A percentile compares a stretch with the other conserved stretches of the same genome.
Conservation (phyloP, 176 grass and related monocot genomes). For the Carex myosuroides region DNA sequence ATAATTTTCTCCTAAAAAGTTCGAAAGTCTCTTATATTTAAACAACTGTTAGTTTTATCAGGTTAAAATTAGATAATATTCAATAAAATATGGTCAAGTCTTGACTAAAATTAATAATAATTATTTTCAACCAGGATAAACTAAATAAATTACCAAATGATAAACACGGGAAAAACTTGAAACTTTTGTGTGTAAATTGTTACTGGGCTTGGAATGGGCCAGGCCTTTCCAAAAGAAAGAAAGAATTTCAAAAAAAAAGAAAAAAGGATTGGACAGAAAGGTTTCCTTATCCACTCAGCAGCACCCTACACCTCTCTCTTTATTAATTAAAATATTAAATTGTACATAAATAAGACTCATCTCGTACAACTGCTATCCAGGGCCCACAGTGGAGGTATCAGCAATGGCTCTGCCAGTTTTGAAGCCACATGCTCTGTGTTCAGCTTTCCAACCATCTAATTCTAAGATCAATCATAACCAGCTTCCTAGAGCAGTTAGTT, state of each 20-base stretch:
- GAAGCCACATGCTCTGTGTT: conserved; percentile 32
- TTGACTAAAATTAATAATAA: not conserved
- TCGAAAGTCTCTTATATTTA: not conserved
- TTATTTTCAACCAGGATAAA: no score
- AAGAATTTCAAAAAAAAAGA: not conserved
- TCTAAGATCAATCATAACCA: conserved; percentile 4
- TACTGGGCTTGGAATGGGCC: not conserved
- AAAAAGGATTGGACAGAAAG: conserved; percentile 27
- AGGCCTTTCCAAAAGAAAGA: not conserved
- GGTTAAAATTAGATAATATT: not conserved
- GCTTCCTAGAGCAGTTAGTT: conserved; percentile 17
- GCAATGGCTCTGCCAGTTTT: conserved; percentile 51
- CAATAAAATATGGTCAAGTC: not conserved
- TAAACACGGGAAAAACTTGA: no score
- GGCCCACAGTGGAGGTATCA: conserved; percentile 11
- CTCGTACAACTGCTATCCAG: not conserved
- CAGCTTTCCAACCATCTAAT: conserved; percentile 27
- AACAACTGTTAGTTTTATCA: not conserved
- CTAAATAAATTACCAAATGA: no score
- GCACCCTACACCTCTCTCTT: not conserved
- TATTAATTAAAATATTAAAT: not conserved
- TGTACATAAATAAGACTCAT: not conserved
- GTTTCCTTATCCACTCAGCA: conserved; percentile 32
- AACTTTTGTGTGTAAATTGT: no score
- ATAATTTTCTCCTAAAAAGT: not conserved